Evolutionary conservation across 768 basidiomycete species (phyloP), one percentile per base, ranked within the genome.

Genomic region (Russula brevipes): DNA sequence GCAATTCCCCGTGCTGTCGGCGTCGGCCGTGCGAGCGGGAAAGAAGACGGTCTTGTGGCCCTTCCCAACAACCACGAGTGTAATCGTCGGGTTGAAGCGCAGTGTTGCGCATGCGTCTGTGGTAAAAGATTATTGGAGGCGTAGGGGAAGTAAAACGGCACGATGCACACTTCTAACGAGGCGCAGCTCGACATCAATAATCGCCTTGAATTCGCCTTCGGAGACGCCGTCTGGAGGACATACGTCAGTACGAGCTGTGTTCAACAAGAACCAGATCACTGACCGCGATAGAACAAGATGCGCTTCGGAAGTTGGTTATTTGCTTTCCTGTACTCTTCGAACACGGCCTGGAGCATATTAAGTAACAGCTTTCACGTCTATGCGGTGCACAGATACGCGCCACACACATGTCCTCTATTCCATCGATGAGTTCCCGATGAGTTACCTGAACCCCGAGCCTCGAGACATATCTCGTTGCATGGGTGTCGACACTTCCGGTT

Each of bases 21-120:
- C 65, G 7, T 54, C 30, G 11, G 0, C 10, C 1, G 9, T 2
- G 10, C 38, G 19, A 2, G 35, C 11, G 12, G 85, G 85, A 75
- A 85, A 84, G 71, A 86, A 81, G 68, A 83, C 77, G 45, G 84
- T 78, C 59, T 87, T 86, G 69, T 88, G 86, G 3, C 85, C 78
- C 69, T 93, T 93, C 8, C 88, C 89, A 5, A 93, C 91, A 39
- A 92, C 79, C 52, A 91, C 80, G 39, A 91, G 73, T 0, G 91
- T 93, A 31, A 92, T 87, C 51, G 81, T 84, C 0, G 83, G 82
- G 0, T 76, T 74, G 39, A 89, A 85, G 4, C 76, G 76, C 0
- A 87, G 69, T 5, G 82, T 79, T 0, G 59, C 60, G 65, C 88
- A 91, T 1, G 89, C 89, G 57, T 67, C 91, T 91, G 70, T 14